Base-by-base conservation (phyloP, 306 rosid genomes). In the Benincasa hispida region DNA sequence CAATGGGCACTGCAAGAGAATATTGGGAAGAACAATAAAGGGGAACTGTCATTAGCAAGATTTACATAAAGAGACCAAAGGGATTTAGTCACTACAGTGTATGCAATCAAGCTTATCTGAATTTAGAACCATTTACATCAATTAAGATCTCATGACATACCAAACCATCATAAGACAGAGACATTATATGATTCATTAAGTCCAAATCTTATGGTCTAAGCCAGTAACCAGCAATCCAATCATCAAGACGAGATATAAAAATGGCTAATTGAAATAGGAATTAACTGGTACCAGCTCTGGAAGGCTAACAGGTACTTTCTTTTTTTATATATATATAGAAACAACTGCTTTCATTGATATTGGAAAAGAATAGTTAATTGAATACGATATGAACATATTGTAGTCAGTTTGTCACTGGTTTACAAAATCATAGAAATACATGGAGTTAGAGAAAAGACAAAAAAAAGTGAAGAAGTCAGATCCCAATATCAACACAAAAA, bases 1-100 rank as follows among this genome's bases (percentile, higher is more conserved):
- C 84, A 78, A 91, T 85, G 65, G 96, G 96, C 28, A 93, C 96
- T 91, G 78, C 91, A 83, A 81, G 19, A 58, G 35, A 66, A 66
- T 34, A 39, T 34, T 37, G 72, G 18, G 28, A 66, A 34, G 48
- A 67, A 68, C 74, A 75, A n/a, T 12, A 41, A 39, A 35, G 50
- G 30, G 73, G 13, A 68, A 12, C 55, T 12, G 3, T 68, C 35
- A 45, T 68, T 42, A 42, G 55, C 72, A 65, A 65, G 28, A n/a
- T 65, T 65, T 53, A 53, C 77, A 66, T 63, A 78, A 78, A 84
- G 59, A 76, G 14, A 72, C 21, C 32, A 19, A 50, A 35, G 56
- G n/a, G 19, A 21, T 68, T 41, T 35, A 58, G 24, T 39, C 39
- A 63, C 72, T 51, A 56, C 30, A 81, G 80, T 72, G 82, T 83